A percentile compares a stretch with the other conserved stretches of the same genome.
phyloP scores from a whole-genome alignment of 2,329 filamentous ascomycete species.

The Ceratocystis smalleyi region DNA sequence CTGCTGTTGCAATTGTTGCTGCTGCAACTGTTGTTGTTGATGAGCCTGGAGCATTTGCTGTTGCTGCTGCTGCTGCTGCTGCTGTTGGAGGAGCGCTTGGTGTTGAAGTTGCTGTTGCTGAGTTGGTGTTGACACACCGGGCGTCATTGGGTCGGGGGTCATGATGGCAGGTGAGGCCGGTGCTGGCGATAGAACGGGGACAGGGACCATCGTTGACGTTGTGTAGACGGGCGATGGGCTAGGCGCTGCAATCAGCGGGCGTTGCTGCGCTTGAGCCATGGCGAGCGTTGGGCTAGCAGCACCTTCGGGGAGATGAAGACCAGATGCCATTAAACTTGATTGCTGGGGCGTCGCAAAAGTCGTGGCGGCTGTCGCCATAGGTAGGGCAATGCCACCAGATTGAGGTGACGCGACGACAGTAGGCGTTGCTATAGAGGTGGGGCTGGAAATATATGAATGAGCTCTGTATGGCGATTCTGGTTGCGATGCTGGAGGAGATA shows the following conservation, averaged over 20 bases:
- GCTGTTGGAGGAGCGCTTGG: conserved; percentile 8
- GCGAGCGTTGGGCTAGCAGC: conserved; percentile 16
- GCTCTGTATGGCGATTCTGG: conserved; percentile 46
- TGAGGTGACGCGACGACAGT: conserved; percentile 22
- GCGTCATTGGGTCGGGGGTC: conserved; percentile 14
- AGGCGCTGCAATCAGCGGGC: conserved; percentile 8
- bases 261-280: conserved; percentile 18
- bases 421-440: conserved; percentile 26
- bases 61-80: conserved; percentile 11
- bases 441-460: conserved; percentile 33
- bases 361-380: conserved; percentile 15
- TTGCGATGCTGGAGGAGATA: conserved; percentile 54
- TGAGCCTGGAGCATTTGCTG: conserved; percentile 1
- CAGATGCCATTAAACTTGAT: conserved; percentile 13
- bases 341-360: conserved; percentile 12
- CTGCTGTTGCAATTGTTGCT: not conserved
- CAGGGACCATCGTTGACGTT: conserved; percentile 19
- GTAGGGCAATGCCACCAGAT: conserved; percentile 1
- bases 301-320: conserved; percentile 19
- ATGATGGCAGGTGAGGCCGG: conserved; percentile 14
- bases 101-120: conserved; percentile 11
- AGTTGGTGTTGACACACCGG: conserved; percentile 2
- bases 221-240: conserved; percentile 18
- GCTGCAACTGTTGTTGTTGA: conserved; percentile 9
- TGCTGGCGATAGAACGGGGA: conserved; percentile 15